Conservation (phyloP, 2,329 filamentous ascomycete species). For the Cordyceps fumosorosea region DNA sequence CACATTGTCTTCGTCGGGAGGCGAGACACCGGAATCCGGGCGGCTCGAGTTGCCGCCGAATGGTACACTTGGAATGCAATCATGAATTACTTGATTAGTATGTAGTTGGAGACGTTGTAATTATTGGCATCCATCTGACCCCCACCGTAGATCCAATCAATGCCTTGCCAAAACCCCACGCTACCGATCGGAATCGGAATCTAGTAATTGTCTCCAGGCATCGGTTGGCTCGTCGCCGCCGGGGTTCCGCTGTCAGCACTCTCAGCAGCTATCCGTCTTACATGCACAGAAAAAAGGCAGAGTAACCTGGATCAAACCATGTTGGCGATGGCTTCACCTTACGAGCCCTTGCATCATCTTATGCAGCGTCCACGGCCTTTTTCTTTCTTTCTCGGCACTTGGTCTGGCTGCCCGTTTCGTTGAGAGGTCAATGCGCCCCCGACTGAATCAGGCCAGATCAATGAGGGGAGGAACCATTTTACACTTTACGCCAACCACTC, state of each 20-base stretch:
- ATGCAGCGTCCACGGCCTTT: neutral
- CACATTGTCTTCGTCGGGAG: too few species aligned
- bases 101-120: neutral
- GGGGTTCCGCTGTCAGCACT: slow-evolving; percentile 1
- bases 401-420: neutral
- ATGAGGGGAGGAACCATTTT: neutral
- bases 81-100: neutral
- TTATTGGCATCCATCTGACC: neutral
- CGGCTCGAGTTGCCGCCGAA: too few species aligned
- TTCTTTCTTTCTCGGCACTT: neutral
- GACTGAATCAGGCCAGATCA: neutral
- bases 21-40: too few species aligned
- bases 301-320: neutral
- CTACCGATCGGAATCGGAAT: neutral
- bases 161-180: neutral
- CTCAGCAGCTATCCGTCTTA: neutral
- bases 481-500: neutral
- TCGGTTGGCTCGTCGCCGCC: neutral
- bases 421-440: neutral
- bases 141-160: neutral
- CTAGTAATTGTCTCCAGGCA: neutral
- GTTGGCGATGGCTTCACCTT: neutral
- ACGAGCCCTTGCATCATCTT: neutral
- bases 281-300: neutral
- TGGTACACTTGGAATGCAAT: too few species aligned